Conservation (phyloP, 2,329 filamentous ascomycete genomes). For the Calonectria multiphialidica region DNA sequence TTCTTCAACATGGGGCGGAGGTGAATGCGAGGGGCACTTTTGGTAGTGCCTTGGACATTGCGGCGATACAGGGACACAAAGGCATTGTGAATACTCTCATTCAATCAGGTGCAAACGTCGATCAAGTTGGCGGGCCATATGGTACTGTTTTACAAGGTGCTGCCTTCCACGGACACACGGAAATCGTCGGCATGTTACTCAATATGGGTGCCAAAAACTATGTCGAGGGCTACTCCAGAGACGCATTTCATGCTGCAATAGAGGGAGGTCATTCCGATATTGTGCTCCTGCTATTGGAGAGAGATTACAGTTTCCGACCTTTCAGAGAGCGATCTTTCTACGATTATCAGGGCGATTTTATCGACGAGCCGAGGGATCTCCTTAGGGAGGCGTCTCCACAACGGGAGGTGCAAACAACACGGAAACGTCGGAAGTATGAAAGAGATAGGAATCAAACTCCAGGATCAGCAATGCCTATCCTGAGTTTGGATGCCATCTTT, state of each 20-base stretch:
- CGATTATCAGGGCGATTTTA: too few species aligned
- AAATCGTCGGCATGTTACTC: not conserved
- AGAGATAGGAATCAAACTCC: not conserved
- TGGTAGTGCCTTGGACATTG: conserved; percentile 16
- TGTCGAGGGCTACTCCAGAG: not conserved
- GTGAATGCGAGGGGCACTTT: not conserved
- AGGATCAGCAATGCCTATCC: not conserved
- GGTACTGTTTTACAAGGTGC: conserved; percentile 14
- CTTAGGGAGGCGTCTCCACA: not conserved
- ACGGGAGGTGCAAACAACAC: not conserved
- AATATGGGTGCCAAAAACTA: not conserved
- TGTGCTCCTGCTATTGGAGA: conserved; percentile 6
- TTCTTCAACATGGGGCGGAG: conserved; percentile 13
- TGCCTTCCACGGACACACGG: conserved; percentile 12
- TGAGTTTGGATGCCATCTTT: not conserved
- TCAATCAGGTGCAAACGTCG: not conserved
- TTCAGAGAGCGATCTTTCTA: too few species aligned
- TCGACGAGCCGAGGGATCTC: not conserved
- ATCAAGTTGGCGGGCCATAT: not conserved
- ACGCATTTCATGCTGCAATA: conserved; percentile 20
- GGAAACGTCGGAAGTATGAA: not conserved
- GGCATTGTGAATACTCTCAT: conserved; percentile 7
- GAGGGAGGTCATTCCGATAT: conserved; percentile 21
- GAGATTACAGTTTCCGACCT: not conserved
- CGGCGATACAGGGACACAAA: not conserved